phyloP scores from a whole-genome alignment of 1,139 yeast species.

The Yamadazyma jaroonii region DNA sequence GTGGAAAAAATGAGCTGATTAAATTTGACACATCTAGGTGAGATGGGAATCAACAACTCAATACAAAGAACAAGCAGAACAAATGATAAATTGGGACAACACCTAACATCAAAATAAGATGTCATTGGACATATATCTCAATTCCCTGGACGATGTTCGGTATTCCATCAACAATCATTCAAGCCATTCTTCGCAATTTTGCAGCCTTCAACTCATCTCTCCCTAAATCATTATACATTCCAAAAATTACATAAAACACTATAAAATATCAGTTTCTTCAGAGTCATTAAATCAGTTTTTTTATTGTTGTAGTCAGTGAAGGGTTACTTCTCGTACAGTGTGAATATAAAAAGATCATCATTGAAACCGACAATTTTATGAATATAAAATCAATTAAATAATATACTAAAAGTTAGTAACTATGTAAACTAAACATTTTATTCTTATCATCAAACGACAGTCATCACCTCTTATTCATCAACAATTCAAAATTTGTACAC shows the following conservation, averaged over 20 bases:
- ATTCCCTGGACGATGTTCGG: too few relatives aligned
- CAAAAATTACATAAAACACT: constrained; percentile 4
- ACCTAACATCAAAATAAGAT: too few relatives aligned
- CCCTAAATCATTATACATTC: constrained; percentile 6
- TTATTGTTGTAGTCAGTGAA: constrained; percentile 48
- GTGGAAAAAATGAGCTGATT: too few relatives aligned
- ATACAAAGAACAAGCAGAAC: too few relatives aligned
- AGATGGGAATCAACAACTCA: too few relatives aligned
- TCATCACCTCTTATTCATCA: constrained; percentile 62
- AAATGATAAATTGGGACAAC: too few relatives aligned
- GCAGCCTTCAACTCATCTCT: too few relatives aligned
- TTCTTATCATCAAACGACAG: constrained; percentile 17
- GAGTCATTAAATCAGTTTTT: constrained; percentile 80
- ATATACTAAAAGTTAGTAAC: constrained; percentile 1
- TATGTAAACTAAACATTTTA: constrained; percentile 1
- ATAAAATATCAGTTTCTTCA: constrained; percentile 32
- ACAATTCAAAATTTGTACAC: constrained; percentile 66
- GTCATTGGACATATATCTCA: constrained; percentile 11
- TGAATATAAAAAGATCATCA: constrained; percentile 60
- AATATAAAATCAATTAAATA: constrained; percentile 2
- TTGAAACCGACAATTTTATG: constrained; percentile 14
- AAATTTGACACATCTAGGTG: too few relatives aligned
- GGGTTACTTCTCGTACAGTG: constrained; percentile 58
- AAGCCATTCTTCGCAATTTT: too few relatives aligned
- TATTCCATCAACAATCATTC: too few relatives aligned